Percentiles rank a stretch among this genome's conserved stretches.
Conservation (phyloP, 257 asterid species). For the Nemophila menziesii region DNA sequence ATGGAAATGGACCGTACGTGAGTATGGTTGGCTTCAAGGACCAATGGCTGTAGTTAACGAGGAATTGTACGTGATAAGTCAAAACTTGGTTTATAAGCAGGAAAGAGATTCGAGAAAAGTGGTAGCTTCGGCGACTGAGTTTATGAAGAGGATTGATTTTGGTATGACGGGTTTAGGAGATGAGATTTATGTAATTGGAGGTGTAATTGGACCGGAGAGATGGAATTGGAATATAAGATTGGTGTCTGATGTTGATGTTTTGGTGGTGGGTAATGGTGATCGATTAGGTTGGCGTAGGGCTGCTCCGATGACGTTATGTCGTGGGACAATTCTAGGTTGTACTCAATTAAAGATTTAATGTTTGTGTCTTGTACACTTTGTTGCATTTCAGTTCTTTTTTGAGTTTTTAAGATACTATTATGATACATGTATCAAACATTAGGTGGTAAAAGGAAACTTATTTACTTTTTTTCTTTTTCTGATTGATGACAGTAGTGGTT, state of each 20-base stretch:
- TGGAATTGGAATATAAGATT: slow-evolving; percentile 71
- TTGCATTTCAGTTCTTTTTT: no score
- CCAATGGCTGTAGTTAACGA: slow-evolving; percentile 86
- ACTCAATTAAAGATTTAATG: slow-evolving; percentile 67
- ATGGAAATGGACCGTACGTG: slow-evolving; percentile 84
- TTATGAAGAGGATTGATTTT: slow-evolving; percentile 62
- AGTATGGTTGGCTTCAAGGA: slow-evolving; percentile 91
- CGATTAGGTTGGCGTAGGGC: slow-evolving; percentile 76
- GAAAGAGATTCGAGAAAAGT: slow-evolving; percentile 53
- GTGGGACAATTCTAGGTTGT: slow-evolving; percentile 86
- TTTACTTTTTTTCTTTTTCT: no score
- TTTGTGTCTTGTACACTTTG: no score
- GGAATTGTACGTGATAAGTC: slow-evolving; percentile 76
- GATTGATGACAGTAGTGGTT: no score
- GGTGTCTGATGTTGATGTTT: slow-evolving; percentile 61
- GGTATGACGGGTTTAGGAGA: slow-evolving; percentile 84
- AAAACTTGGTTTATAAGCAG: slow-evolving; percentile 69
- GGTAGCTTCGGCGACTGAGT: slow-evolving; percentile 68
- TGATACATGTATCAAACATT: no score
- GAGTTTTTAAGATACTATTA: no score
- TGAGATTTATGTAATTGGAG: slow-evolving; percentile 79
- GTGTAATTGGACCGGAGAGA: slow-evolving; percentile 81
- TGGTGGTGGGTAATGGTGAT: slow-evolving; percentile 54
- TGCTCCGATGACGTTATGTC: slow-evolving; percentile 76
- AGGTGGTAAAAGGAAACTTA: no score